Evolutionary conservation across 2,329 filamentous ascomycete species (phyloP).

Genomic region (Colletotrichum magnum): DNA sequence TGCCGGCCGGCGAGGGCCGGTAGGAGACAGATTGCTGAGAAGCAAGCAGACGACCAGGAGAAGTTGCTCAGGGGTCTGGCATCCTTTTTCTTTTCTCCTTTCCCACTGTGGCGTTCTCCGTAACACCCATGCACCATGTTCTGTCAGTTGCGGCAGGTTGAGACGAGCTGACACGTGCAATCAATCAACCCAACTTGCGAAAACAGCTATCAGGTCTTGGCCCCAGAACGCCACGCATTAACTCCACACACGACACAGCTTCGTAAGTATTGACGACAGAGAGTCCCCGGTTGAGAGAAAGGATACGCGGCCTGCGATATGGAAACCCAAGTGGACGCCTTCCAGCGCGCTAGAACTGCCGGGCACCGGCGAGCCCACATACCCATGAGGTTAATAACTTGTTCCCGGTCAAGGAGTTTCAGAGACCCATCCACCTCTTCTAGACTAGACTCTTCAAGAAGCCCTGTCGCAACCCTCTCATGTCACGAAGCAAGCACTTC

Average conservation of each 20-base stretch:
- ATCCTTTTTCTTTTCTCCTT: background rate
- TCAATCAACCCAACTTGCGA: constrained; percentile 1
- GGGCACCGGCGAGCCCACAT: constrained; percentile 12
- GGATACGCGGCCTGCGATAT: constrained; percentile 12
- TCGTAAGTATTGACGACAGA: constrained; percentile 22
- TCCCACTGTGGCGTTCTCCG: constrained; percentile 3
- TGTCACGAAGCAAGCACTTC: constrained; percentile 24
- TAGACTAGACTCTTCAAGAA: constrained; percentile 12
- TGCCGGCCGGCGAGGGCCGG: constrained; percentile 26
- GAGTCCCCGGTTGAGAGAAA: background rate
- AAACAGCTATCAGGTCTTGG: constrained; percentile 11
- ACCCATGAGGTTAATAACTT: constrained; percentile 16
- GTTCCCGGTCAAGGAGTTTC: constrained; percentile 23
- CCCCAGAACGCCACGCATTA: constrained; percentile 4
- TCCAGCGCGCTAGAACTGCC: constrained; percentile 14
- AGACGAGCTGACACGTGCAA: constrained; percentile 31
- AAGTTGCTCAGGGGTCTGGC: background rate
- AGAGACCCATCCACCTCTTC: constrained; percentile 2
- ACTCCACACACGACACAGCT: constrained; percentile 9
- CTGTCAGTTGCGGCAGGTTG: constrained; percentile 25
- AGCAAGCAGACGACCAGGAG: too few relatives aligned
- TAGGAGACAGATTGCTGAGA: constrained; percentile 13
- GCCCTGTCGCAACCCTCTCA: constrained; percentile 17
- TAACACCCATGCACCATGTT: background rate
- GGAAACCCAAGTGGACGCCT: constrained; percentile 8